Evolutionary conservation across 371 early-diverging fungal species (phyloP), one percentile per base, ranked within the genome.

Genomic region (Batkoa obscura): DNA sequence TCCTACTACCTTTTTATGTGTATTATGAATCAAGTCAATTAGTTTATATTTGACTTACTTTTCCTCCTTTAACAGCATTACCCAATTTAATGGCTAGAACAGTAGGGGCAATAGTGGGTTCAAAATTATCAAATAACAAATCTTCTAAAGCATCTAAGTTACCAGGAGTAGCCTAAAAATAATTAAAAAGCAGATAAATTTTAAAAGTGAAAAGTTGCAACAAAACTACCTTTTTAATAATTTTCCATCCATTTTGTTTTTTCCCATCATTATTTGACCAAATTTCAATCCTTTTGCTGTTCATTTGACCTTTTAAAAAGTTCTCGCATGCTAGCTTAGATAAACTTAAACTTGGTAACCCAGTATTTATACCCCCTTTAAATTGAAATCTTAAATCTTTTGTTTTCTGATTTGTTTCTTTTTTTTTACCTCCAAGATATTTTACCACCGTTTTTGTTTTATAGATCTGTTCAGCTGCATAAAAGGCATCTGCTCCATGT

Each of bases 91-190:
- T 73, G 17, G 86, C 85, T 67, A 90, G 68, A 13, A 92, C 85
- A 9, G 93, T 74, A 1, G 94, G 91, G 10, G 88, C 75, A 0
- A 75, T 60, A 0, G 81, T 68, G 64, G 87, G 71, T 36, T 83
- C 86, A 13, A 75, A 66, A 59, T 71, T 73, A 17, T 71, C 64
- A 58, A 92, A 93, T 42, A 96, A 61, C 48, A 88, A 63, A 56
- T 94, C 94, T 61, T 96, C 94, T 13, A 96, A 74, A 36, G 78
- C 80, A 60, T 85, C 83, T 50, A 93, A 63, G 58, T 94, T 91
- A 17, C 96, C 96, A 1, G 96, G 96, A 1, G 94, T 92, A 3
- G 94, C 94, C 72, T 71, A 56, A 34, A 33, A 3, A 37, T 6
- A 15, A 37, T 31, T 31, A 5, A 34, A 35, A 33, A 9, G 47